These are phyloP conservation scores for Paecilomyces formosus DNA, from an alignment of 2,329 filamentous ascomycete species.

Conservation along the genomic window DNA sequence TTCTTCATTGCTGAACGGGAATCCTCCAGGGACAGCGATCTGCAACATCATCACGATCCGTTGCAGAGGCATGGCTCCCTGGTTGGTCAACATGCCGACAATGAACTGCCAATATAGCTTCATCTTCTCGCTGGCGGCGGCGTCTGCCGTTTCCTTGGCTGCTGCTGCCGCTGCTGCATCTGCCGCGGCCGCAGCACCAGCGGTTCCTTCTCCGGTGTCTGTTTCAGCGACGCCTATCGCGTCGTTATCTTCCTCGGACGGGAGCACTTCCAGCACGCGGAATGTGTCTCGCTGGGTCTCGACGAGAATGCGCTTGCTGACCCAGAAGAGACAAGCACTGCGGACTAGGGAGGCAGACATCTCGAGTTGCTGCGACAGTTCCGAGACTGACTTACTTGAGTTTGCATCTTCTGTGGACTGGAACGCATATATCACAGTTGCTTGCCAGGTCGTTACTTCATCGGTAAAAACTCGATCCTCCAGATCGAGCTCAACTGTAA, in stretches of 20 bases:
- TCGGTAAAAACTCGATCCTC: conserved; percentile 66
- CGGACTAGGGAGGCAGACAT: conserved; percentile 53
- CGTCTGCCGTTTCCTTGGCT: conserved; percentile 41
- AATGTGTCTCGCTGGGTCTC: conserved; percentile 45
- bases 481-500: conserved; percentile 72
- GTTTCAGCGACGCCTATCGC: conserved; percentile 13
- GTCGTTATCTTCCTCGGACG: conserved; percentile 20
- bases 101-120: conserved; percentile 87
- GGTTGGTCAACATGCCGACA: conserved; percentile 89
- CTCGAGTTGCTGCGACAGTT: conserved; percentile 43
- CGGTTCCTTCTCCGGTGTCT: conserved; percentile 13
- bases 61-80: conserved; percentile 70
- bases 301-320: conserved; percentile 48
- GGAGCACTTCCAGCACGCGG: conserved; percentile 49
- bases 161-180: conserved; percentile 34
- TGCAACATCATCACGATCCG: conserved; percentile 93
- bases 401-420: conserved; percentile 34
- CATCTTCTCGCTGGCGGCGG: conserved; percentile 60
- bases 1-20: conserved; percentile 84
- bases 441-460: conserved; percentile 76
- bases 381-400: conserved; percentile 28
- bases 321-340: conserved; percentile 56
- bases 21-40: conserved; percentile 81
- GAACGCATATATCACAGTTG: conserved; percentile 81
- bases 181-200: conserved; percentile 30